Percentiles rank a stretch among this genome's conserved stretches.
phyloP scores from a whole-genome alignment of 2,329 filamentous ascomycete genomes.

The Ophiostoma sp. region DNA sequence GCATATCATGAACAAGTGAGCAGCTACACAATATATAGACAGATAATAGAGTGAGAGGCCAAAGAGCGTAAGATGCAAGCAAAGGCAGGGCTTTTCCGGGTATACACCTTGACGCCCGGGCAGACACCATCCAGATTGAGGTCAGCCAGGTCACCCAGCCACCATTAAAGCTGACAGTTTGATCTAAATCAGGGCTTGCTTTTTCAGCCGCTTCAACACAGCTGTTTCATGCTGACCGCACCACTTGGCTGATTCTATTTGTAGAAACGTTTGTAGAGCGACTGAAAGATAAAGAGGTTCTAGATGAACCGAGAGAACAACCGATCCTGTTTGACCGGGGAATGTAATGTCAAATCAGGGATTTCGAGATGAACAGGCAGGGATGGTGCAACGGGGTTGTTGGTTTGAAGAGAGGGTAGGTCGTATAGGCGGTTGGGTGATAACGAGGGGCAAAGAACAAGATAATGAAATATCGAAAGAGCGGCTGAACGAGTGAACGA shows the following conservation, averaged over 20 bases:
- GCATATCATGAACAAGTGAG: background rate
- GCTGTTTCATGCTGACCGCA: background rate
- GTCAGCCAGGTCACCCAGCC: background rate
- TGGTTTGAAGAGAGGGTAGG: background rate
- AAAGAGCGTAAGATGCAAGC: background rate
- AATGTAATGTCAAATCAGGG: background rate
- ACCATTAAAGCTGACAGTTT: background rate
- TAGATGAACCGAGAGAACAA: background rate
- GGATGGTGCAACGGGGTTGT: slow-evolving; percentile 7
- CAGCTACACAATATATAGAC: background rate
- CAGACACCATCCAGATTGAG: background rate
- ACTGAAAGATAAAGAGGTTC: background rate
- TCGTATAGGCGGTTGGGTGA: background rate
- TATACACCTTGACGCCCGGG: background rate
- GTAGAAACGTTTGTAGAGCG: background rate
- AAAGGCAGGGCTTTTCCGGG: background rate
- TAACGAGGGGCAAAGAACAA: background rate
- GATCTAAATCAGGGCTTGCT: background rate
- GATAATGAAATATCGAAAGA: background rate
- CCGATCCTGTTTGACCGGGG: background rate
- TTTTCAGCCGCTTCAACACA: slow-evolving; percentile 1
- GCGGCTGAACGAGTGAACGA: background rate
- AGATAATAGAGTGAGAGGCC: background rate
- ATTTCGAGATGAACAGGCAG: background rate
- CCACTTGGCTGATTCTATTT: slow-evolving; percentile 10